Evolutionary conservation across 106 monocot genomes (phyloP).

Genomic region (Amphibolis antarctica): DNA sequence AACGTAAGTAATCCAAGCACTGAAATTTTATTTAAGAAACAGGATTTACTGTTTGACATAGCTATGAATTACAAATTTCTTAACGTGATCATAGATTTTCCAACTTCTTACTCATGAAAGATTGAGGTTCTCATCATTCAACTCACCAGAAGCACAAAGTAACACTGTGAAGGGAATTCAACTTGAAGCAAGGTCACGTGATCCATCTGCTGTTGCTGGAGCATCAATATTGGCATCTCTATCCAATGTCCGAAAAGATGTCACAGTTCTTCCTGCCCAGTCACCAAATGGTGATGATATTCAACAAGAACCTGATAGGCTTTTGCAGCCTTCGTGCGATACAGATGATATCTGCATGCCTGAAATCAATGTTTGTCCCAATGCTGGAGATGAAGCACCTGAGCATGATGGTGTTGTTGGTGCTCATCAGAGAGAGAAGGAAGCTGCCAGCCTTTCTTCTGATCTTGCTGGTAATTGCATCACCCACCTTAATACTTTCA

Average conservation of each 20-base stretch:
- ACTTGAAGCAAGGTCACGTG: slow-evolving; percentile 35
- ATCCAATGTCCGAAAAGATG: slow-evolving; percentile 47
- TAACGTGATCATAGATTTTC: slow-evolving; percentile 35
- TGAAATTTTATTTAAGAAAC: background rate
- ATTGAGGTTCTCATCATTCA: slow-evolving; percentile 10
- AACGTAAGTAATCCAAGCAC: background rate
- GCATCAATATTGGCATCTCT: slow-evolving; percentile 70
- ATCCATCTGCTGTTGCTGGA: slow-evolving; percentile 58
- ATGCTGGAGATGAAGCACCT: slow-evolving; percentile 18
- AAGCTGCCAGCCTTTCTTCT: slow-evolving; percentile 10
- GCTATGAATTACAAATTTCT: background rate
- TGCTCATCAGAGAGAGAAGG: slow-evolving; percentile 19
- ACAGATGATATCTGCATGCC: slow-evolving; percentile 12
- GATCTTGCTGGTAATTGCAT: slow-evolving; percentile 27
- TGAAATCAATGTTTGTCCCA: slow-evolving; percentile 16
- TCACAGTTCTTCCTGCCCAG: slow-evolving; percentile 24
- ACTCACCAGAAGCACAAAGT: slow-evolving; percentile 24
- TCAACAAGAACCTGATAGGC: slow-evolving; percentile 19
- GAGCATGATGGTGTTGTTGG: slow-evolving; percentile 19
- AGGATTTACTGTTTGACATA: background rate
- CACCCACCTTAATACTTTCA: slow-evolving; percentile 6
- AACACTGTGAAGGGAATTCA: slow-evolving; percentile 28
- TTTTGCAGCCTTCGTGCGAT: slow-evolving; percentile 27
- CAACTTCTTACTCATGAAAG: slow-evolving; percentile 32
- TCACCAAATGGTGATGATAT: slow-evolving; percentile 43